Base-by-base conservation (phyloP, 2,329 filamentous ascomycete genomes). In the Botrytis paeoniae region DNA sequence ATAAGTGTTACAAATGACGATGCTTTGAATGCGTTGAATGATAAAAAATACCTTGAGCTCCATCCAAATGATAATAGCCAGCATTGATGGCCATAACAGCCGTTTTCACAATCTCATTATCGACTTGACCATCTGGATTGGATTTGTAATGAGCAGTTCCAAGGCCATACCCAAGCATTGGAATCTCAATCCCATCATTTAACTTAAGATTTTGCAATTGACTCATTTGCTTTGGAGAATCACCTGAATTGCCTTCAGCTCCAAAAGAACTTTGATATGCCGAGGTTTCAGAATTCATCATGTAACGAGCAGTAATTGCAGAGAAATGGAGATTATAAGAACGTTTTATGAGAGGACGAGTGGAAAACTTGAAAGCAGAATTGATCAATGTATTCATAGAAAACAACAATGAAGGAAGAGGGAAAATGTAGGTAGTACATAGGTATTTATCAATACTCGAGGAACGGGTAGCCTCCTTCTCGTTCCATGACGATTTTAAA, bases 31-130 rank as follows among this genome's bases (percentile, higher is more conserved):
- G 32, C 25, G 10, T 48, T 22, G 1, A 32, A 7, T 20, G 51
- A 69, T 22, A 3, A 22, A 22, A 37, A 54, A 16, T 69, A 90
- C 90, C 83, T 84, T 95, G 90, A 32, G 93, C 93, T 61, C 92
- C 89, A 80, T 95, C 93, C 4, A 95, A 85, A 79, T 95, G 92
- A 73, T 86, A 85, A 81, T 90, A 94, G 37, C 91, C 92, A n/a
- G 88, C 81, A 71, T 88, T 86, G 78, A 94, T 91, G 45, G 92
- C 92, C 75, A 83, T 86, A 73, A 91, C 87, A 18, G 86, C 82
- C 3, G 81, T 81, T 63, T 87, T 83, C 48, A 89, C 82, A 63
- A 85, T 82, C 8, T 85, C 84, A 72, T 89, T 82, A 76, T 93
- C 89, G 60, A 90, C 83, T 14, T 64, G 72, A 8, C 75, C 75